Evolutionary conservation across 2,329 filamentous ascomycete species (phyloP).

Genomic region (Colletotrichum acutatum): DNA sequence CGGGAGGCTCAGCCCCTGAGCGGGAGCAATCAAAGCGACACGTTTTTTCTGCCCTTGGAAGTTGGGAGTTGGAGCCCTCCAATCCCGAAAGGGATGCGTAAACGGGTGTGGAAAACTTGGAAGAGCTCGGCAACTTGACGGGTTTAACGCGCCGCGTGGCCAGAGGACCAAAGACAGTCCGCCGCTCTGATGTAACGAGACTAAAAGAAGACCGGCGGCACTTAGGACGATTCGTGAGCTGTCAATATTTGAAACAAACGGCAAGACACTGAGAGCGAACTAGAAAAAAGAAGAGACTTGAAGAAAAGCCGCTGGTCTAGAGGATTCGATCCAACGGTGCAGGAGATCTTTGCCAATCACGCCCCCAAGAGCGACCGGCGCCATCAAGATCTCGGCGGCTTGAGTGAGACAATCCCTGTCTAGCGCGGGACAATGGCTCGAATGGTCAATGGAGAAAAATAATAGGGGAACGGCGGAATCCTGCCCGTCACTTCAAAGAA

Average conservation of each 20-base stretch:
- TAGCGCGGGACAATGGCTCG: constrained; percentile 13
- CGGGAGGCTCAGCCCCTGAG: constrained; percentile 8
- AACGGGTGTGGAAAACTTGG: neutral
- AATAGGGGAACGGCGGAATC: constrained; percentile 20
- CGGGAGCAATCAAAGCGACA: neutral
- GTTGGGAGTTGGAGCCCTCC: neutral
- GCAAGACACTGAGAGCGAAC: neutral
- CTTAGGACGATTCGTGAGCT: neutral
- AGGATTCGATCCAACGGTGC: constrained; percentile 18
- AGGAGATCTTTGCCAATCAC: constrained; percentile 27
- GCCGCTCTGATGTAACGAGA: neutral
- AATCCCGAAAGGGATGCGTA: neutral
- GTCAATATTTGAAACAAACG: neutral
- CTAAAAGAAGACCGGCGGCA: neutral
- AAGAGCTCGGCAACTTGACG: neutral
- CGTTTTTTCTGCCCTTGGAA: neutral
- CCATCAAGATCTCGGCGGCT: constrained; percentile 33
- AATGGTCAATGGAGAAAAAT: neutral
- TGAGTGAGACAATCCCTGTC: constrained; percentile 16
- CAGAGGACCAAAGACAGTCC: neutral
- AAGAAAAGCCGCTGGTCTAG: constrained; percentile 5
- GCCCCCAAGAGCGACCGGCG: constrained; percentile 15
- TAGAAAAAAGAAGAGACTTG: neutral
- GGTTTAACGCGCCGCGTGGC: neutral
- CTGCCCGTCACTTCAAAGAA: neutral